Conservation (phyloP, 106 monocot genomes). For the Iris macrosiphon region DNA sequence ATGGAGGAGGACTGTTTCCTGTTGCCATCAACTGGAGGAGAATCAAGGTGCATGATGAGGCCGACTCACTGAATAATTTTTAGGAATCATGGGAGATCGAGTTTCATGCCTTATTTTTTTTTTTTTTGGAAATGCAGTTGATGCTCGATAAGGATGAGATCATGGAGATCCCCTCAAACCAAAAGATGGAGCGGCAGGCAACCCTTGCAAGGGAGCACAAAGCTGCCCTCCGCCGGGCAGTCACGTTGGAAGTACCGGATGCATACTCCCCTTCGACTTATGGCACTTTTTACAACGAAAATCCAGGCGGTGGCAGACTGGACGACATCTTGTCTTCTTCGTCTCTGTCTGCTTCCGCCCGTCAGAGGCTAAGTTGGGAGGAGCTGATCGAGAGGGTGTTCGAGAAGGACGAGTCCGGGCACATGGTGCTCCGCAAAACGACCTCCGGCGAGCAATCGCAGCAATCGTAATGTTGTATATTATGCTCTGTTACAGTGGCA, state of each 20-base stretch:
- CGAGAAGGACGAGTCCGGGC: constrained; percentile 52
- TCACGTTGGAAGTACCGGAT: constrained; percentile 63
- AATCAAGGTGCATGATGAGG: too few relatives aligned
- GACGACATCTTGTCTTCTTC: background rate
- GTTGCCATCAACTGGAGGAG: too few relatives aligned
- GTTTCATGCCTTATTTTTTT: too few relatives aligned
- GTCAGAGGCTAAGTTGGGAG: constrained; percentile 60
- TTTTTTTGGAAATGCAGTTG: constrained; percentile 38
- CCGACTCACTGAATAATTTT: too few relatives aligned
- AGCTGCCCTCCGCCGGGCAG: constrained; percentile 70
- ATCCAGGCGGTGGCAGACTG: background rate
- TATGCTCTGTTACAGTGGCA: too few relatives aligned
- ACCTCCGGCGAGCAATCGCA: too few relatives aligned
- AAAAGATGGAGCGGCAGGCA: constrained; percentile 67
- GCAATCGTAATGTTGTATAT: too few relatives aligned
- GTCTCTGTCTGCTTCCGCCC: constrained; percentile 12
- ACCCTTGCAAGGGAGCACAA: constrained; percentile 52
- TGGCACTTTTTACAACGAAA: constrained; percentile 53
- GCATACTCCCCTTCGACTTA: constrained; percentile 58
- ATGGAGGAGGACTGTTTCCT: too few relatives aligned
- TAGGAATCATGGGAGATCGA: too few relatives aligned
- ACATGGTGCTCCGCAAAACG: constrained; percentile 36
- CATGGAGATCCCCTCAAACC: constrained; percentile 64
- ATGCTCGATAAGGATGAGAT: constrained; percentile 51
- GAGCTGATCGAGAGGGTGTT: constrained; percentile 62